Evolutionary conservation across 2,329 filamentous ascomycete genomes (phyloP).

Genomic region (Cercospora janseana): DNA sequence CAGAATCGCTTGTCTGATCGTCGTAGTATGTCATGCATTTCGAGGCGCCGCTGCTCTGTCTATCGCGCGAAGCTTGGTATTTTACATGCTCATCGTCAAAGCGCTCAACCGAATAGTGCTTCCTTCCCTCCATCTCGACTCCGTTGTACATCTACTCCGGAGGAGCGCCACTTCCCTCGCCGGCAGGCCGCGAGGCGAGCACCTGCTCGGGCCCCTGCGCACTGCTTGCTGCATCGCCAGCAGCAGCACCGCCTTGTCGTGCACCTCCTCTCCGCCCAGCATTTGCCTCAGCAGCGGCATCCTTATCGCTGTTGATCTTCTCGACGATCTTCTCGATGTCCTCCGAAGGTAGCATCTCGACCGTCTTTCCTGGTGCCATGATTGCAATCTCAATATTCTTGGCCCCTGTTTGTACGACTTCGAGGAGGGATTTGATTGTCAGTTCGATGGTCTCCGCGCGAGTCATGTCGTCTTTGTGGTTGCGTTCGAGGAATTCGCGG

Average conservation of each 20-base stretch:
- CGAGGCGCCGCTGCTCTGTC: background rate
- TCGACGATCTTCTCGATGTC: conserved; percentile 98
- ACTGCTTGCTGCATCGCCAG: conserved; percentile 26
- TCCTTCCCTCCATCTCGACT: background rate
- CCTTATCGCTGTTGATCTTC: conserved; percentile 98
- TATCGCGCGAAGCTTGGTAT: conserved; percentile 2
- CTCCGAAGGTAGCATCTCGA: conserved; percentile 93
- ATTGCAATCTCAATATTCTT: conserved; percentile 99
- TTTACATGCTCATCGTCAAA: conserved; percentile 6
- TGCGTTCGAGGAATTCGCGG: conserved; percentile 95
- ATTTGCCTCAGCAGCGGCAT: conserved; percentile 77
- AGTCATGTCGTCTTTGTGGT: conserved; percentile 98
- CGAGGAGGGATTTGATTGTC: conserved; percentile 94
- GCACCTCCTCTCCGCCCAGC: conserved; percentile 77
- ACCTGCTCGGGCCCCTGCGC: conserved; percentile 37
- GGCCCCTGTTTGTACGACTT: conserved; percentile 96
- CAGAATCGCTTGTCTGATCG: background rate
- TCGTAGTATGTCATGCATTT: conserved; percentile 7
- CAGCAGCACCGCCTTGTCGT: conserved; percentile 37
- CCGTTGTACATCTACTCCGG: conserved; percentile 16
- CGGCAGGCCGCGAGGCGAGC: conserved; percentile 38
- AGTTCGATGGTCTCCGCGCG: conserved; percentile 93
- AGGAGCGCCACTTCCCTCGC: conserved; percentile 31
- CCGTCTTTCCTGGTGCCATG: conserved; percentile 86
- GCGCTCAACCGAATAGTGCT: background rate